These are phyloP conservation scores for Auricularia cornea DNA, from an alignment of 768 basidiomycete genomes.

Conservation along the genomic window DNA sequence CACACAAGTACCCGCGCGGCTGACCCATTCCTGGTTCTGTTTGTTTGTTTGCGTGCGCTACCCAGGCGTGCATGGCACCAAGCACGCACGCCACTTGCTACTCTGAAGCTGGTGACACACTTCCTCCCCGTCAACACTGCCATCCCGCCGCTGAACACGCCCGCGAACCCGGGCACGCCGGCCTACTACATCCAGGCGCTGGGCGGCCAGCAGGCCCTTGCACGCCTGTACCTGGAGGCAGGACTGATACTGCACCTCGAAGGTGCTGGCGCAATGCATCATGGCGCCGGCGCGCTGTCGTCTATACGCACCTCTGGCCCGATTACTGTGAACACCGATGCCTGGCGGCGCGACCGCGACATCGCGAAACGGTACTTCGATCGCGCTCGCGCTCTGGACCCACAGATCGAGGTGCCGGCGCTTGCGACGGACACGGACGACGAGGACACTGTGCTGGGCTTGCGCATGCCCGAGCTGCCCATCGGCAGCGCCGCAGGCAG, in stretches of 20 bases:
- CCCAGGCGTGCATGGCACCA: constrained; percentile 75
- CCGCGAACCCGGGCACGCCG: constrained; percentile 41
- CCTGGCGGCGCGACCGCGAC: constrained; percentile 68
- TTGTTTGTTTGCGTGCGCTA: constrained; percentile 1
- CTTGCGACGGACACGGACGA: constrained; percentile 41
- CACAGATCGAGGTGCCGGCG: constrained; percentile 59
- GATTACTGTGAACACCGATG: constrained; percentile 43
- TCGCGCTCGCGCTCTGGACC: constrained; percentile 50
- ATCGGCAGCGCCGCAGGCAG: constrained; percentile 16
- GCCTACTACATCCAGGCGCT: constrained; percentile 58
- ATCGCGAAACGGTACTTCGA: constrained; percentile 66
- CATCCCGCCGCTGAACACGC: constrained; percentile 20
- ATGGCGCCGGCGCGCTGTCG: constrained; percentile 58
- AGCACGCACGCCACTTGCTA: constrained; percentile 63
- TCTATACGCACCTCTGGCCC: constrained; percentile 46
- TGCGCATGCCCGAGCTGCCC: constrained; percentile 68
- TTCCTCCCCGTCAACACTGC: constrained; percentile 52
- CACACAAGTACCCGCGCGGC: too few species aligned
- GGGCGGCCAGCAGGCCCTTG: constrained; percentile 58
- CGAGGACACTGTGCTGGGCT: constrained; percentile 26
- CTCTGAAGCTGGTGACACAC: constrained; percentile 67
- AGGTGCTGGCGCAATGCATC: constrained; percentile 62
- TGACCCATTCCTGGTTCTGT: not conserved
- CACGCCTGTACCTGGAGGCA: constrained; percentile 69
- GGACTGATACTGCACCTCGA: constrained; percentile 69